Conservation (phyloP, 176 grass and related monocot species). For the Lolium multiflorum region DNA sequence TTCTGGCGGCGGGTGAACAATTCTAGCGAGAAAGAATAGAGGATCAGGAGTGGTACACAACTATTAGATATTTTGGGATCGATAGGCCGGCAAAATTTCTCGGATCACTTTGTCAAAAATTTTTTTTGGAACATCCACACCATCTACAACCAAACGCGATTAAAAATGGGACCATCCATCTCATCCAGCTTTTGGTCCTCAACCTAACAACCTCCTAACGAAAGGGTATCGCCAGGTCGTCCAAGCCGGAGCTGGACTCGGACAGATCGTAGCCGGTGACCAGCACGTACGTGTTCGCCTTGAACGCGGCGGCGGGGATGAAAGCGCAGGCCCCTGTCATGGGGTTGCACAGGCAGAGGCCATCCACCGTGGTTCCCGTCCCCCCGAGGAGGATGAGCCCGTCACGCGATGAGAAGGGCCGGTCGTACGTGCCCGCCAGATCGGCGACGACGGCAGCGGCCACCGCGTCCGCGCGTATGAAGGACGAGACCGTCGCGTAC, state of each 20-base stretch:
- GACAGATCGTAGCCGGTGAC: slow-evolving; percentile 9
- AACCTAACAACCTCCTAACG: too few species aligned
- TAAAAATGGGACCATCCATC: too few species aligned
- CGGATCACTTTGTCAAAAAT: too few species aligned
- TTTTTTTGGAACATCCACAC: too few species aligned
- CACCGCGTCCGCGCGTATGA: background rate
- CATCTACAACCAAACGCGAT: too few species aligned
- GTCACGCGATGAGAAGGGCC: background rate
- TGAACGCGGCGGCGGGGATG: background rate
- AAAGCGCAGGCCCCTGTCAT: background rate
- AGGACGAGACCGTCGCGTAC: background rate
- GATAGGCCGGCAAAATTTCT: too few species aligned
- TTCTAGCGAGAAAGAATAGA: too few species aligned
- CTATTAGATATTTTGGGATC: too few species aligned
- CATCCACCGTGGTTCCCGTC: too few species aligned
- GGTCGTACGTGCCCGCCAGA: background rate
- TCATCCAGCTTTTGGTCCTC: too few species aligned
- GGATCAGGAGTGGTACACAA: too few species aligned
- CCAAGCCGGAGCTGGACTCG: background rate
- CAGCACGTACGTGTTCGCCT: background rate
- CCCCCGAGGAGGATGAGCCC: background rate
- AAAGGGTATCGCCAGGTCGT: background rate
- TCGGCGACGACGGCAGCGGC: background rate
- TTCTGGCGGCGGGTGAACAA: too few species aligned
- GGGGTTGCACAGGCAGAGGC: background rate